Base-by-base conservation (phyloP, 1,284 basidiomycete species). In the Phlebopus sp. region DNA sequence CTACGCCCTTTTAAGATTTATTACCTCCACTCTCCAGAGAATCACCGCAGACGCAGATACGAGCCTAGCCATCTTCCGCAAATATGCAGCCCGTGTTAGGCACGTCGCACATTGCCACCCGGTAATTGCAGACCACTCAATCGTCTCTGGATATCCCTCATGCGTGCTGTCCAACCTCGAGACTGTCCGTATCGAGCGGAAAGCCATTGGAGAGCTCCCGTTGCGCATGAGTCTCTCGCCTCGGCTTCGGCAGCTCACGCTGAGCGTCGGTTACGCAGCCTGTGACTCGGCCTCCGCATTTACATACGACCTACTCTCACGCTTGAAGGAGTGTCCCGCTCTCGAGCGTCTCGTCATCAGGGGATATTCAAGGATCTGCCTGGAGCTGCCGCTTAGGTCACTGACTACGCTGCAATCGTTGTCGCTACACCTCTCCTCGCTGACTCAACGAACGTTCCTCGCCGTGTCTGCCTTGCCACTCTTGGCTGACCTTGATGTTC, bases 31-130 rank as follows among this genome's bases (percentile, higher is more conserved):
- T n/a, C 25, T 19, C 17, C 46, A 60, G 59, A 48, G 27, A 19
- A 50, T 60, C 60, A 19, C 49, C 21, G 37, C 38, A 14, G 29
- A 43, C 10, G 40, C 36, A 40, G 38, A 44, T 13, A 46, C 46
- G 25, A 55, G 68, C 41, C 57, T 69, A 29, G 46, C 54, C 11
- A 44, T 52, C 27, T 76, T 81, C 46, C 49, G 57, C 39, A 60
- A 62, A 11, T 79, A 82, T 55, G 75, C 77, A 31, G 42, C 55
- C 25, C 72, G 76, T 41, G 72, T 82, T 50, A 74, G 70, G 54
- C 67, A 73, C 53, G 67, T 81, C 25, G 63, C 58, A 39, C 69
- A 74, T 47, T 58, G 63, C 23, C 64, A 66, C 38, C 60, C 54
- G 30, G 50, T 70, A 9, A 55, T 59, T 14, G 54, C 66, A 17